Evolutionary conservation across 1,139 yeast genomes (phyloP), one percentile per base, ranked within the genome.

Genomic region (Lodderomyces oxycetoniae): DNA sequence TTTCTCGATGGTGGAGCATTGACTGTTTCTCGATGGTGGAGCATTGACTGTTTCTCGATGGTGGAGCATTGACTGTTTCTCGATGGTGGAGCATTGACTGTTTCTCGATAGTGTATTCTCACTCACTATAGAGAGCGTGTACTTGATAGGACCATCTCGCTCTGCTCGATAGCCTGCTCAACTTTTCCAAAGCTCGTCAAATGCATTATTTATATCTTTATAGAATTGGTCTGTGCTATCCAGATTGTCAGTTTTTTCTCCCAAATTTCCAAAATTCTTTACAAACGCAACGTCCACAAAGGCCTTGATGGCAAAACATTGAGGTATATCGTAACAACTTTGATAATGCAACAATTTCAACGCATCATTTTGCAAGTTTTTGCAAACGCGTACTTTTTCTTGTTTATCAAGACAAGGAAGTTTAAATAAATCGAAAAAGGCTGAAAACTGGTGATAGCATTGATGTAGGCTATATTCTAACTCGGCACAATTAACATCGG

Each of bases 401-500:
- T 15, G 25, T 26, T 36, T 23, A 7, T 14, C 11, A 11, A 25
- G 21, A 30, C 39, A 36, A 19, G 34, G 31, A 19, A 24, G 25
- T n/a, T 26, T 30, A 27, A 20, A 32, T 34, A 22, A 14, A 4
- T 20, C 24, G 17, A 5, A 22, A 26, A 23, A 26, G 15, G 17
- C 27, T 22, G 26, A 38, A 26, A 25, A 36, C 15, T 26, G 32
- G 17, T 59, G 54, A 42, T 63, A 59, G 41, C 74, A 67, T 21
- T 61, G 59, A 23, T 61, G 43, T 21, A 67, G 68, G 26, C 58
- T 50, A 28, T 59, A 53, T 39, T 66, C 71, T 13, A 68, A 44
- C 42, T 68, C 74, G 3, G 72, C 58, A 42, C 74, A 69, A 48
- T 69, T 69, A 25, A 67, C 52, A 17, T 50, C 40, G 1, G 63